Evolutionary conservation across 139 green algal species (phyloP).

Genomic region (Pedinophyceae sp.): DNA sequence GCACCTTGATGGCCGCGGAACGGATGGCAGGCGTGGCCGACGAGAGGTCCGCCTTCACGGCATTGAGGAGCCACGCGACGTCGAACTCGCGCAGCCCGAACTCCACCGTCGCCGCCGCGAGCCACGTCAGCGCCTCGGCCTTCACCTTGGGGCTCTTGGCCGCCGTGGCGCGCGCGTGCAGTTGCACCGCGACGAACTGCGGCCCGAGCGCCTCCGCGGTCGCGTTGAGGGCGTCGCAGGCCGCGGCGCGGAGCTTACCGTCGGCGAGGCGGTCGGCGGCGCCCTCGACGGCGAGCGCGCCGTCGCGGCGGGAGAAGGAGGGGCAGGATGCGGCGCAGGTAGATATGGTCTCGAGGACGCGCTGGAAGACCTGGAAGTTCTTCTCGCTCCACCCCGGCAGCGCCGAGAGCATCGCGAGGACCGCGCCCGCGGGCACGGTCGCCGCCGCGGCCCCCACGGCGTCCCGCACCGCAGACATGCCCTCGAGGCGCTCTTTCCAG

Average conservation of each 20-base stretch:
- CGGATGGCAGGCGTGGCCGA: conserved; percentile 60
- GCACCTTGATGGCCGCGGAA: conserved; percentile 48
- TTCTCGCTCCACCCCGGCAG: conserved; percentile 81
- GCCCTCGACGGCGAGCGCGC: not conserved
- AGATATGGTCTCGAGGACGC: not conserved
- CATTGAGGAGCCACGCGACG: conserved; percentile 50
- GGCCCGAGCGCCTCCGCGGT: conserved; percentile 66
- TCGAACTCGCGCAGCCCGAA: conserved; percentile 62
- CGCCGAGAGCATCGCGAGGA: conserved; percentile 17
- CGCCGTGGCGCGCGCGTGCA: conserved; percentile 56
- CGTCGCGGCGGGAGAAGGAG: not conserved
- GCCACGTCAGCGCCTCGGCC: conserved; percentile 66
- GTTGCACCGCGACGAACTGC: conserved; percentile 55
- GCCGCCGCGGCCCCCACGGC: conserved; percentile 16
- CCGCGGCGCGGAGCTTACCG: conserved; percentile 9
- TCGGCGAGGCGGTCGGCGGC: not conserved
- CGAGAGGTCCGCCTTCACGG: conserved; percentile 53
- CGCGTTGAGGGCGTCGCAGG: conserved; percentile 39
- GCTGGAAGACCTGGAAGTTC: conserved; percentile 97
- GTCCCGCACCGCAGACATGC: conserved; percentile 39
- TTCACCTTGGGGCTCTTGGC: conserved; percentile 94
- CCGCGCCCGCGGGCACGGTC: conserved; percentile 7
- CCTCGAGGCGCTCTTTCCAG: conserved; percentile 82
- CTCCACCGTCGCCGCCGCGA: conserved; percentile 51
- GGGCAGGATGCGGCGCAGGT: not conserved